Percentiles rank a stretch among this genome's conserved stretches.
phyloP scores from a whole-genome alignment of 1,139 yeast genomes.

The Nakaseomyces delphensis region DNA sequence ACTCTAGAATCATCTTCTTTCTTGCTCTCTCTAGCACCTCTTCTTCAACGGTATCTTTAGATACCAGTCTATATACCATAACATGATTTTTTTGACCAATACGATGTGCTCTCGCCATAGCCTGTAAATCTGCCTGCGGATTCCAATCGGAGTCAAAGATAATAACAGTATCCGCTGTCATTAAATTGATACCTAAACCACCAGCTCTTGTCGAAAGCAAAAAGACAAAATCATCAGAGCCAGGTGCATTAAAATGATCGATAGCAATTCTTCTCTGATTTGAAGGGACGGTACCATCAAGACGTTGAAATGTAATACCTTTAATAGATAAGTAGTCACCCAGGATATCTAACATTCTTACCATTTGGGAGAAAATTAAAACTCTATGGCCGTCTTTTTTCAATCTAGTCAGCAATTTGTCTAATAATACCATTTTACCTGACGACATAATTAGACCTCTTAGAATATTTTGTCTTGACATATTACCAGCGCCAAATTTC shows the following conservation, averaged over 20 bases:
- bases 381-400: conserved; percentile 94
- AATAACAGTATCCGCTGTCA: conserved; percentile 98
- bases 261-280: conserved; percentile 88
- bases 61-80: conserved; percentile 90
- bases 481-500: conserved; percentile 48
- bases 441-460: conserved; percentile 95
- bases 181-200: conserved; percentile 92
- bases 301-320: conserved; percentile 83
- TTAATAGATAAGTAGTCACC: conserved; percentile 88
- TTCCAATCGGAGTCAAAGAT: conserved; percentile 99
- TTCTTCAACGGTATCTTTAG: conserved; percentile 96
- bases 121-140: conserved; percentile 97
- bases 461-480: conserved; percentile 67
- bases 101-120: conserved; percentile 99
- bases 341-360: conserved; percentile 84
- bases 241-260: conserved; percentile 94
- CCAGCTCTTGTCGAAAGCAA: conserved; percentile 94
- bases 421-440: conserved; percentile 94
- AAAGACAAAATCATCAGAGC: conserved; percentile 85
- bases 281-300: conserved; percentile 96
- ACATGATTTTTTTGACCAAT: conserved; percentile 98
- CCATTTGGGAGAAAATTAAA: conserved; percentile 93
- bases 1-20: conserved; percentile 94
- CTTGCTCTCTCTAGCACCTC: conserved; percentile 94
- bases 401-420: conserved; percentile 74